phyloP scores from a whole-genome alignment of 2,329 filamentous ascomycete genomes.

The Penicillium italicum region DNA sequence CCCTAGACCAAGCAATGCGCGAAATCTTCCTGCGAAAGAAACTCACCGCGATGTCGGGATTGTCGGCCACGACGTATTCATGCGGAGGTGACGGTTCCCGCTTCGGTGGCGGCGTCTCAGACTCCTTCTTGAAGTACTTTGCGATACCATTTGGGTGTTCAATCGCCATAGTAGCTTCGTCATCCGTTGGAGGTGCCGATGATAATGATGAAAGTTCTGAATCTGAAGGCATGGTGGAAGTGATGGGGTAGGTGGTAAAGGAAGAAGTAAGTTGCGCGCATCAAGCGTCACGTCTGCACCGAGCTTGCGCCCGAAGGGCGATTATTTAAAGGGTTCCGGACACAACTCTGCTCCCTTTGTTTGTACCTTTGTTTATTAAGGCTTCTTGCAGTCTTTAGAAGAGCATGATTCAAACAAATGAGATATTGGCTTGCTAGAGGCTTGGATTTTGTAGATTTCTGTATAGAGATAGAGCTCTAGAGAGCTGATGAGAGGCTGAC shows the following conservation, averaged over 20 bases:
- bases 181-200: conserved; percentile 57
- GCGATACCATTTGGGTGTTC: conserved; percentile 43
- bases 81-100: conserved; percentile 84
- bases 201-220: conserved; percentile 58
- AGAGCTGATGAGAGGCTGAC: not conserved
- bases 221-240: conserved; percentile 48
- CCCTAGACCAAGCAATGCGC: conserved; percentile 34
- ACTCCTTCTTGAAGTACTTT: conserved; percentile 48
- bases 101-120: conserved; percentile 65
- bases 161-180: conserved; percentile 48
- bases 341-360: conserved; percentile 6
- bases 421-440: not conserved
- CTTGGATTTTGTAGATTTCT: not conserved
- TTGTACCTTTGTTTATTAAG: not conserved
- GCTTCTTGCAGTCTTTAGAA: not conserved
- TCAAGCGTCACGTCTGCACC: conserved; percentile 20
- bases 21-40: conserved; percentile 15
- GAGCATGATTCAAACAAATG: not conserved
- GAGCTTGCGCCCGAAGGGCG: conserved; percentile 14
- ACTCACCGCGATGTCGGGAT: conserved; percentile 87
- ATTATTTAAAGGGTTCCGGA: conserved; percentile 13
- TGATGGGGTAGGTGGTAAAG: conserved; percentile 29
- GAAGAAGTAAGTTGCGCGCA: conserved; percentile 24
- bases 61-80: conserved; percentile 85
- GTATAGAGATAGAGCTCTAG: not conserved